Percentiles rank a stretch among this genome's conserved stretches.
Evolutionary conservation across 768 basidiomycete genomes (phyloP).

Genomic region (Suillus bovinus): DNA sequence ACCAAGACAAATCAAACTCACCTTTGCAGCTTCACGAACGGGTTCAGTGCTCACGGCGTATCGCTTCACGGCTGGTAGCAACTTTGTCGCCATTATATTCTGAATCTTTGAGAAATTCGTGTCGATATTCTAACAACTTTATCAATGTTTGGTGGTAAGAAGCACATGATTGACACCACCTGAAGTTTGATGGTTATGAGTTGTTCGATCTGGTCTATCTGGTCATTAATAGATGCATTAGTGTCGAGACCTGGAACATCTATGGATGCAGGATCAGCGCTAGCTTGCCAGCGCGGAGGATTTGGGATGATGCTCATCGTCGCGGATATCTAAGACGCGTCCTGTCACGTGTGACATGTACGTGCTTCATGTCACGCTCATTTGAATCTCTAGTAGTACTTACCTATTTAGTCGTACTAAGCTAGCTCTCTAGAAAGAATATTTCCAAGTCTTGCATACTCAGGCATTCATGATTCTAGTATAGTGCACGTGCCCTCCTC

Average conservation of each 20-base stretch:
- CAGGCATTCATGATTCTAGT: too few relatives aligned
- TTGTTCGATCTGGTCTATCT: slow-evolving; percentile 95
- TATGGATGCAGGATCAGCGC: slow-evolving; percentile 61
- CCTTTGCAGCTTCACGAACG: slow-evolving; percentile 88
- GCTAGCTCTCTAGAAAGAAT: too few relatives aligned
- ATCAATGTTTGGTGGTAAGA: slow-evolving; percentile 17
- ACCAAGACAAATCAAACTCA: slow-evolving; percentile 34
- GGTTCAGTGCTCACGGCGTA: slow-evolving; percentile 88
- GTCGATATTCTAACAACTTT: slow-evolving; percentile 70
- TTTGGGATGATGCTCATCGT: slow-evolving; percentile 54
- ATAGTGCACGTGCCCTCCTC: too few relatives aligned
- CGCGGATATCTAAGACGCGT: slow-evolving; percentile 14
- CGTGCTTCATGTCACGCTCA: slow-evolving; percentile 15
- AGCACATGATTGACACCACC: slow-evolving; percentile 39
- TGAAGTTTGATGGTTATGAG: slow-evolving; percentile 91
- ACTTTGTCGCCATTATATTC: slow-evolving; percentile 71
- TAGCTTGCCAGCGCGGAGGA: slow-evolving; percentile 67
- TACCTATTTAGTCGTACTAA: too few relatives aligned
- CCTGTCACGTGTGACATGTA: slow-evolving; percentile 26
- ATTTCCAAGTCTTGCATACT: too few relatives aligned
- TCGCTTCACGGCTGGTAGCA: slow-evolving; percentile 88
- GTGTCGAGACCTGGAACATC: slow-evolving; percentile 72
- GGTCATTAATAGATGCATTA: slow-evolving; percentile 67
- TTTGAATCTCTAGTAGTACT: too few relatives aligned
- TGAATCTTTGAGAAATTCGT: slow-evolving; percentile 92